Percentiles rank a stretch among this genome's conserved stretches.
Evolutionary conservation across 345 rosid species (phyloP).

Genomic region (Fremontodendron californicum): DNA sequence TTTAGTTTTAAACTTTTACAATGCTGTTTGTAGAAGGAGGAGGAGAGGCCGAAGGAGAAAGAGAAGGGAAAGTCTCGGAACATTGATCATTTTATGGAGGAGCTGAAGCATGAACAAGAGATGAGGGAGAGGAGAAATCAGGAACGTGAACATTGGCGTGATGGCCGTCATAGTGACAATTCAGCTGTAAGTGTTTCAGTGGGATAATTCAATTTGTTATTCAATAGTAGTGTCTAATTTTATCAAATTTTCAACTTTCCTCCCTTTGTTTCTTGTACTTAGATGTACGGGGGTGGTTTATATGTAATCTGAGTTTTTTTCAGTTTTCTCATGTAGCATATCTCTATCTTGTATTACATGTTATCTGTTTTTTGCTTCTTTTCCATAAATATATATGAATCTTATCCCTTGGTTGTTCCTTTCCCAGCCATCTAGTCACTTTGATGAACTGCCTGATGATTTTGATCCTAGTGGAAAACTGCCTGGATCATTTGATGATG

Average conservation of each 20-base stretch:
- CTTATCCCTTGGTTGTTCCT: conserved; percentile 23
- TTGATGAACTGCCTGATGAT: conserved; percentile 97
- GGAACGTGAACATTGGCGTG: conserved; percentile 80
- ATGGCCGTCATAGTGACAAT: conserved; percentile 62
- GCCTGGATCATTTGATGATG: conserved; percentile 98
- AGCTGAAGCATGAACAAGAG: conserved; percentile 96
- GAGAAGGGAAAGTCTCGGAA: conserved; percentile 89
- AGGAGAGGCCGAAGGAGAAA: conserved; percentile 68
- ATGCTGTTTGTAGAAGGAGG: conserved; percentile 64
- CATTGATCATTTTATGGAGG: conserved; percentile 98
- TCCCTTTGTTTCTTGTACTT: conserved; percentile 1
- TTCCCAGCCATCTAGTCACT: conserved; percentile 82
- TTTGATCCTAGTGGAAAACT: conserved; percentile 97
- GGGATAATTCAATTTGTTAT: not conserved
- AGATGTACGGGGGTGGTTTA: not conserved
- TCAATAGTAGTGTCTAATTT: not conserved
- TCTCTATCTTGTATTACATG: not conserved
- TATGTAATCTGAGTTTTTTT: not conserved
- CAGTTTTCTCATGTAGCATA: not conserved
- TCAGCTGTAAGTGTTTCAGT: conserved; percentile 49
- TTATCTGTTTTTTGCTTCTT: not conserved
- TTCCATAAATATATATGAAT: conserved; percentile 1
- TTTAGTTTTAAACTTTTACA: conserved; percentile 8
- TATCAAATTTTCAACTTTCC: not conserved
- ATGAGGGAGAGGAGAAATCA: conserved; percentile 94